These are phyloP conservation scores for Yamadazyma tumulicola DNA, from an alignment of 805 yeast species.

Conservation along the genomic window DNA sequence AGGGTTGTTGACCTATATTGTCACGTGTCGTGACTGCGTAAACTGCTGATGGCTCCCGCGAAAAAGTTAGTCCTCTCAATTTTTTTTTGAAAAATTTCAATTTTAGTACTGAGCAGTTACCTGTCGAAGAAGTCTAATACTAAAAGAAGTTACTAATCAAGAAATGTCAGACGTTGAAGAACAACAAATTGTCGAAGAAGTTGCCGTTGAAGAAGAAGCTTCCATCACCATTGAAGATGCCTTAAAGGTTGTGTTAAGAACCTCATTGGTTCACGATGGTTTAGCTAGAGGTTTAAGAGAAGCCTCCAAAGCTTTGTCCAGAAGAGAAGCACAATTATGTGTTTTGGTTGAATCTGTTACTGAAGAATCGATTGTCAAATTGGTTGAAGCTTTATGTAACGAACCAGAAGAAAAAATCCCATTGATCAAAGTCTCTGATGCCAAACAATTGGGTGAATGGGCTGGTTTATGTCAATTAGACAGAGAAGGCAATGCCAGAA, in stretches of 20 bases:
- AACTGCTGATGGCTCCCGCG: constrained; percentile 1
- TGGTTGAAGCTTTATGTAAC: constrained; percentile 99
- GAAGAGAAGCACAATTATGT: constrained; percentile 97
- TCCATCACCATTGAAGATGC: constrained; percentile 97
- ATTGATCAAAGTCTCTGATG: constrained; percentile 98
- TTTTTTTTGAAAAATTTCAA: constrained; percentile 7
- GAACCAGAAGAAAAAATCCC: constrained; percentile 96
- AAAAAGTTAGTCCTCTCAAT: constrained; percentile 2
- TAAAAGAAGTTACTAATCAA: constrained; percentile 12
- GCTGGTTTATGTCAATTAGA: constrained; percentile 99
- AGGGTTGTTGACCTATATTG: not conserved
- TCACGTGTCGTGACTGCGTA: constrained; percentile 6
- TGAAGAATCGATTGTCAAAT: constrained; percentile 93
- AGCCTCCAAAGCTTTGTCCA: constrained; percentile 97
- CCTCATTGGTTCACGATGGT: constrained; percentile 97
- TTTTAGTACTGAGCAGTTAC: constrained; percentile 53
- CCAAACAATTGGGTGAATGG: constrained; percentile 99
- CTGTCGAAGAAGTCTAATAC: constrained; percentile 72
- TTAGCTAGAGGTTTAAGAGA: constrained; percentile 99
- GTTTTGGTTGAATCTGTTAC: constrained; percentile 98
- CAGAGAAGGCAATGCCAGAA: constrained; percentile 99
- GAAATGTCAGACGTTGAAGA: constrained; percentile 93
- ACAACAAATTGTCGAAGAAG: constrained; percentile 77
- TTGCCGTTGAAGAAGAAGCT: constrained; percentile 81
- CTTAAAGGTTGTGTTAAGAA: constrained; percentile 95